These are phyloP conservation scores for Thalassiosira profunda DNA, from an alignment of 108 stramenopile species.

Conservation along the genomic window DNA sequence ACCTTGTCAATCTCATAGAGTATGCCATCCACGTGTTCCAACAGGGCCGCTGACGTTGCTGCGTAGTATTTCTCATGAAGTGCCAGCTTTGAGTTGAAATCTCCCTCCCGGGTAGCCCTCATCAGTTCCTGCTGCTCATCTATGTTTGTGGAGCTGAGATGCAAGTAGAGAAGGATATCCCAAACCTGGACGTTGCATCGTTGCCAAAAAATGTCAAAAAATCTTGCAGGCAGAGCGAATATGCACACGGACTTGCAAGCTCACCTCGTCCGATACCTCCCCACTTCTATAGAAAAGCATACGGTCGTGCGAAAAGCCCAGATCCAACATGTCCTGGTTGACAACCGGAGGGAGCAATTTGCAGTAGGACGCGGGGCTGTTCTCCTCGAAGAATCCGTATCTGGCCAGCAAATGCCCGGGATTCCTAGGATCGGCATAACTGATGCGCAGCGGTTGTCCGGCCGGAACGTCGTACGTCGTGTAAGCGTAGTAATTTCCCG, in stretches of 20 bases:
- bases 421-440: slow-evolving; percentile 56
- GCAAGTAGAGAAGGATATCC: slow-evolving; percentile 26
- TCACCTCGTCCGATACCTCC: slow-evolving; percentile 47
- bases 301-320: slow-evolving; percentile 38
- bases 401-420: slow-evolving; percentile 56
- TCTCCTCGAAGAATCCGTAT: slow-evolving; percentile 68
- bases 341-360: slow-evolving; percentile 51
- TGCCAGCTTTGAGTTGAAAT: slow-evolving; percentile 28
- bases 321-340: slow-evolving; percentile 29
- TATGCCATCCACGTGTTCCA: slow-evolving; percentile 58
- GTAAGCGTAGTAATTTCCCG: slow-evolving; percentile 37
- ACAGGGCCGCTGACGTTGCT: slow-evolving; percentile 41
- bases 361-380: slow-evolving; percentile 53
- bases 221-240: too few species aligned
- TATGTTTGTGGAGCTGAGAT: slow-evolving; percentile 14
- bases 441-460: slow-evolving; percentile 53
- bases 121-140: slow-evolving; percentile 48
- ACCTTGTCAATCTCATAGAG: slow-evolving; percentile 46
- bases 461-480: slow-evolving; percentile 52
- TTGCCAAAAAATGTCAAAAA: not conserved
- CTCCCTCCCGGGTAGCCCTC: slow-evolving; percentile 46
- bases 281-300: slow-evolving; percentile 51
- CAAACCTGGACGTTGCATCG: slow-evolving; percentile 9
- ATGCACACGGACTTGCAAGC: not conserved
- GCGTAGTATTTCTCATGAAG: slow-evolving; percentile 55